phyloP scores from a whole-genome alignment of 2,329 filamentous ascomycete genomes.

The Pseudohalonectria lignicola region DNA sequence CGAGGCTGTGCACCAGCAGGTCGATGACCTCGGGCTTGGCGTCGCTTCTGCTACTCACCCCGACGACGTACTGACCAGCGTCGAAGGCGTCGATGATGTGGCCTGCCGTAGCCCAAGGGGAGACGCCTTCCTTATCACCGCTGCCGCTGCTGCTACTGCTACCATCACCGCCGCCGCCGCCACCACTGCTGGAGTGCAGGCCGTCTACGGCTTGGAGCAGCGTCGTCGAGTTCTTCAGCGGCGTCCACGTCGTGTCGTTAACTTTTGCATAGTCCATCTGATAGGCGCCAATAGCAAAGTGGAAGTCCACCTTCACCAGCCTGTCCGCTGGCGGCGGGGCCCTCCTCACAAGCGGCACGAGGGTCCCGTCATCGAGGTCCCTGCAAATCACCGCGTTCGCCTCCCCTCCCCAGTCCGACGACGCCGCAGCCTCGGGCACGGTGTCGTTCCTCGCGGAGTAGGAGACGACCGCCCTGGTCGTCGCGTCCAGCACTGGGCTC shows the following conservation, averaged over 20 bases:
- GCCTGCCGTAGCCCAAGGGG: conserved; percentile 1
- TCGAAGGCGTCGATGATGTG: conserved; percentile 2
- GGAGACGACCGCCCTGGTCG: conserved; percentile 2
- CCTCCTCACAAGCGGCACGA: conserved; percentile 1
- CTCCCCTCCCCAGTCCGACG: conserved; percentile 4
- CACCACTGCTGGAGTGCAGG: not conserved
- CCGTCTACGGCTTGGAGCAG: conserved; percentile 3
- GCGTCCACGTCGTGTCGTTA: conserved; percentile 7
- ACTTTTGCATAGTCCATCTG: conserved; percentile 6
- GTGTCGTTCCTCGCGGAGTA: conserved; percentile 1
- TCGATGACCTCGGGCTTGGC: conserved; percentile 32
- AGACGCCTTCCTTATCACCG: too few relatives aligned
- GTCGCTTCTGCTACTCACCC: conserved; percentile 29
- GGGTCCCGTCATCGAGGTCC: conserved; percentile 4
- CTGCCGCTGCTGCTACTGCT: too few relatives aligned
- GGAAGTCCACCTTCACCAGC: conserved; percentile 6
- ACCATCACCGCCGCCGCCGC: too few relatives aligned
- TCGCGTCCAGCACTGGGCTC: conserved; percentile 4
- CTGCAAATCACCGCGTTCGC: conserved; percentile 2
- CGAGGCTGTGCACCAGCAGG: conserved; percentile 27
- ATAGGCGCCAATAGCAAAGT: conserved; percentile 5
- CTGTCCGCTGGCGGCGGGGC: conserved; percentile 4
- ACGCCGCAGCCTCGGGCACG: not conserved
- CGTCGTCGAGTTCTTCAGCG: conserved; percentile 5
- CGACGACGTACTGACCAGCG: conserved; percentile 5